Percentiles rank a stretch among this genome's conserved stretches.
phyloP scores from a whole-genome alignment of 805 yeast genomes.

The Starmerella ratchasimensis region DNA sequence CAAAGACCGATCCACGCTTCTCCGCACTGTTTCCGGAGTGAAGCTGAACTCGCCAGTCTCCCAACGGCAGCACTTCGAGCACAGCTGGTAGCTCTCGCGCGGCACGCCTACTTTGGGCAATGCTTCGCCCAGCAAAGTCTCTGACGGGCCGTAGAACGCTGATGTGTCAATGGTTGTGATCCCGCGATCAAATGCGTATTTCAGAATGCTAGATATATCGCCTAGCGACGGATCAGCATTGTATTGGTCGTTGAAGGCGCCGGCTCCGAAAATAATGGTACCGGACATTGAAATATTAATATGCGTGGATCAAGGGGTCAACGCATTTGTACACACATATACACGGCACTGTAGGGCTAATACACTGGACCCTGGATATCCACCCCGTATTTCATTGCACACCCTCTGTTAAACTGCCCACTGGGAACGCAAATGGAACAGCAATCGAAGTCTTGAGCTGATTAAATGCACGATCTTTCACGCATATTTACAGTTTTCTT shows the following conservation, averaged over 20 bases:
- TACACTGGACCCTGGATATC: no score
- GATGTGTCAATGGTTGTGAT: conserved; percentile 76
- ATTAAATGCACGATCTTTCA: no score
- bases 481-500: no score
- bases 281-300: no score
- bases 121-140: conserved; percentile 56
- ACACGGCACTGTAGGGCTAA: no score
- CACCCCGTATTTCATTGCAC: no score
- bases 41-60: conserved; percentile 61
- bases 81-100: conserved; percentile 53
- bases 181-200: conserved; percentile 50
- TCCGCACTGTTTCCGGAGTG: conserved; percentile 42
- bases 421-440: no score
- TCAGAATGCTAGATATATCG: conserved; percentile 45
- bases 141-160: conserved; percentile 88
- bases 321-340: no score
- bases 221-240: conserved; percentile 49
- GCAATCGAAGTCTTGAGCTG: no score
- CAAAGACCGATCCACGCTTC: conserved; percentile 54
- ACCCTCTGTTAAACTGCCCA: no score
- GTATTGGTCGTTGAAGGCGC: conserved; percentile 72
- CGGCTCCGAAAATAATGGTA: conserved; percentile 72
- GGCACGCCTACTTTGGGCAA: conserved; percentile 31
- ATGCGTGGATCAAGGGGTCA: no score
- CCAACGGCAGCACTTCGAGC: conserved; percentile 79